Conservation (phyloP, 2,329 filamentous ascomycete species). For the Atkinsonella texensis region DNA sequence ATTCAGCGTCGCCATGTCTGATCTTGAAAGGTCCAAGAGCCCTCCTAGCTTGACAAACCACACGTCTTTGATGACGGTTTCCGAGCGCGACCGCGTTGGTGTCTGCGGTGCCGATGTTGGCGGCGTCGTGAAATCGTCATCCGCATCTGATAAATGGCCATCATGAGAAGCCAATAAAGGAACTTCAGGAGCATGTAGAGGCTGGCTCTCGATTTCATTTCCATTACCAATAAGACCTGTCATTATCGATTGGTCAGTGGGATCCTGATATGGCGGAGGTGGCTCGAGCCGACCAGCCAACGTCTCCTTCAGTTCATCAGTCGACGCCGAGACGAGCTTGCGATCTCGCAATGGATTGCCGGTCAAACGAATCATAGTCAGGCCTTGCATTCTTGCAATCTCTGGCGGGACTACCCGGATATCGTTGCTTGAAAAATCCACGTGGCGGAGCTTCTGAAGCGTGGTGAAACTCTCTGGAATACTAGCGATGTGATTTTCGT, state of each 20-base stretch:
- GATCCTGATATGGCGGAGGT: slow-evolving; percentile 28
- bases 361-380: slow-evolving; percentile 63
- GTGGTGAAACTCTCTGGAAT: slow-evolving; percentile 67
- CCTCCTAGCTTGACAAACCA: slow-evolving; percentile 49
- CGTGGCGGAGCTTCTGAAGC: slow-evolving; percentile 57
- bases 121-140: slow-evolving; percentile 43
- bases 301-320: slow-evolving; percentile 68
- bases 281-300: slow-evolving; percentile 56
- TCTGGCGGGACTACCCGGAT: slow-evolving; percentile 63
- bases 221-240: slow-evolving; percentile 15
- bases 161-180: slow-evolving; percentile 18
- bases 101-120: slow-evolving; percentile 41
- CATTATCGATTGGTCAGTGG: slow-evolving; percentile 11
- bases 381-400: slow-evolving; percentile 65
- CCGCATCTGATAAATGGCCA: slow-evolving; percentile 37
- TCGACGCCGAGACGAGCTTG: slow-evolving; percentile 69
- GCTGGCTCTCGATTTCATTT: slow-evolving; percentile 18
- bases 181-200: not conserved
- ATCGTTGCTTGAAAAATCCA: slow-evolving; percentile 78
- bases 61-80: slow-evolving; percentile 31
- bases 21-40: slow-evolving; percentile 58
- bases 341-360: slow-evolving; percentile 88
- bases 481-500: slow-evolving; percentile 66
- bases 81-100: slow-evolving; percentile 34
- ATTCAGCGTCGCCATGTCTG: slow-evolving; percentile 48